Conservation (phyloP, 106 monocot species). For the Acorus calamus region DNA sequence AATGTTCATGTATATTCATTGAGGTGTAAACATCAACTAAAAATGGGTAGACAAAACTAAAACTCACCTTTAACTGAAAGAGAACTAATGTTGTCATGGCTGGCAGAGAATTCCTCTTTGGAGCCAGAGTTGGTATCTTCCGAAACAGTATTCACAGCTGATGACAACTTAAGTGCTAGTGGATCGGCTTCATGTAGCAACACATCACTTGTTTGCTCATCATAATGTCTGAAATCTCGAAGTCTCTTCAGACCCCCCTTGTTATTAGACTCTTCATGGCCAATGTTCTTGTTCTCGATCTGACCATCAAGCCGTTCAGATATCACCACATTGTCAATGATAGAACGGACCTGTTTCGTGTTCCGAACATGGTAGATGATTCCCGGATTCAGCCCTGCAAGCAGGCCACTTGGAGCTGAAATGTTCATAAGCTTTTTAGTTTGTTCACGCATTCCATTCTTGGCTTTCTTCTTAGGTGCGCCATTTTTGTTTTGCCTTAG, state of each 20-base stretch:
- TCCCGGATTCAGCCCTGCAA: conserved; percentile 79
- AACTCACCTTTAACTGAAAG: conserved; percentile 72
- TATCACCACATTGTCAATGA: conserved; percentile 64
- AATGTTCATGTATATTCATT: too few species aligned
- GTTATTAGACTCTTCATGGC: conserved; percentile 8
- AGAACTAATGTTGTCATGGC: conserved; percentile 29
- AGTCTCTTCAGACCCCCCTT: conserved; percentile 9
- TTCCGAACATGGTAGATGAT: conserved; percentile 95
- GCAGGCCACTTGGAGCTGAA: conserved; percentile 59
- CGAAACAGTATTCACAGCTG: conserved; percentile 17
- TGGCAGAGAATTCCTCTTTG: conserved; percentile 19
- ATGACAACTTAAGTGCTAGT: conserved; percentile 45
- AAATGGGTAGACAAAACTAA: neutral
- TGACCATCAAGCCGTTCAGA: conserved; percentile 37
- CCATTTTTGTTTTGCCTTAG: conserved; percentile 50
- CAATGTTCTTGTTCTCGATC: conserved; percentile 2
- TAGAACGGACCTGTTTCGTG: conserved; percentile 76
- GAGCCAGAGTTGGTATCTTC: conserved; percentile 25
- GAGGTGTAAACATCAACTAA: too few species aligned
- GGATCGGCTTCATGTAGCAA: conserved; percentile 14
- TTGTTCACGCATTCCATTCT: conserved; percentile 28
- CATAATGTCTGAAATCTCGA: conserved; percentile 3
- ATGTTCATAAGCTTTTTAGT: conserved; percentile 28
- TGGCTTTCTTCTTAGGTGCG: conserved; percentile 35
- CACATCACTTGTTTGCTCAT: neutral